phyloP scores from a whole-genome alignment of 2,329 filamentous ascomycete genomes.

The Fusarium proliferatum region DNA sequence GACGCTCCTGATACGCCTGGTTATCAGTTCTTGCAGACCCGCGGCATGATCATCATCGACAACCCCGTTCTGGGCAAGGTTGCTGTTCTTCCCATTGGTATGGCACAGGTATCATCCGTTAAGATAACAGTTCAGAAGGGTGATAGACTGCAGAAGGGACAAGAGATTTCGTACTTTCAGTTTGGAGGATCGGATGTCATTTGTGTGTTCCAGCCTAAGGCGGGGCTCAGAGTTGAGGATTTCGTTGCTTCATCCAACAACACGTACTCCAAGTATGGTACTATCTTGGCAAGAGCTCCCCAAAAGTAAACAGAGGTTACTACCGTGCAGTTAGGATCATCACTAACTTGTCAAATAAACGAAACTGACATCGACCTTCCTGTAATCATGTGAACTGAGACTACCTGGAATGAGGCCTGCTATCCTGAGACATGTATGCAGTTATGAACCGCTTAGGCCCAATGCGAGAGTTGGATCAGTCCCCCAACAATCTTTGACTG shows the following conservation, averaged over 20 bases:
- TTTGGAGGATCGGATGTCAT: constrained; percentile 18
- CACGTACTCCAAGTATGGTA: constrained; percentile 16
- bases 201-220: constrained; percentile 8
- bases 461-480: accelerated
- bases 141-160: neutral
- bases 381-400: accelerated
- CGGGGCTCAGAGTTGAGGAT: neutral
- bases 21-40: constrained; percentile 16
- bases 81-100: neutral
- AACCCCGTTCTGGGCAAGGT: constrained; percentile 6
- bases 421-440: neutral
- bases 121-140: neutral
- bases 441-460: too few relatives aligned
- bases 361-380: neutral
- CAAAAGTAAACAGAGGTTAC: neutral
- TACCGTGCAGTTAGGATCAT: accelerated
- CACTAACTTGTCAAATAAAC: neutral
- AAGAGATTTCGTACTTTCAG: constrained; percentile 13
- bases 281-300: neutral
- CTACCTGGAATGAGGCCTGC: neutral
- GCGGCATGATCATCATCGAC: constrained; percentile 6
- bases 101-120: constrained; percentile 1
- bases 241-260: constrained; percentile 2
- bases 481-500: neutral
- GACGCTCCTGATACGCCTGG: neutral